These are phyloP conservation scores for Scutellaria barbata DNA, from an alignment of 257 asterid genomes.

Conservation along the genomic window DNA sequence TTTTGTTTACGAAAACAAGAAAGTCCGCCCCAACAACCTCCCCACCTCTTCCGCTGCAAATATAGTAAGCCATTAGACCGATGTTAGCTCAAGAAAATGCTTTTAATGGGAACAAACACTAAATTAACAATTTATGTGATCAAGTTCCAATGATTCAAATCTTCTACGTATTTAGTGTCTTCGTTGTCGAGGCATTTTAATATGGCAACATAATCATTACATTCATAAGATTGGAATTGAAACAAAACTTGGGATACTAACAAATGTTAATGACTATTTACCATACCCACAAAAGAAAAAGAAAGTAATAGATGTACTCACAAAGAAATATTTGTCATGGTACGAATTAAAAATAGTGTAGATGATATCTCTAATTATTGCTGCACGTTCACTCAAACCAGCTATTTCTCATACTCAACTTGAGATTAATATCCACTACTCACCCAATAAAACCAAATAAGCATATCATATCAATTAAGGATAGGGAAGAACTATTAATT, in stretches of 20 bases:
- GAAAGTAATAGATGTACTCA: neutral
- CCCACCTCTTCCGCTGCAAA: conserved; percentile 85
- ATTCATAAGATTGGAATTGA: neutral
- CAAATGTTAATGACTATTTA: conserved; percentile 1
- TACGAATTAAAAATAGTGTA: neutral
- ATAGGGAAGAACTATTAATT: neutral
- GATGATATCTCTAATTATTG: neutral
- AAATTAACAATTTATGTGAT: conserved; percentile 15
- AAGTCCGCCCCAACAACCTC: conserved; percentile 76
- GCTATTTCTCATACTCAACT: no score
- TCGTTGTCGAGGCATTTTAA: neutral
- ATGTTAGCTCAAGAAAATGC: neutral
- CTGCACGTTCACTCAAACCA: neutral
- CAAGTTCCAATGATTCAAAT: neutral
- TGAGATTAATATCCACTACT: no score
- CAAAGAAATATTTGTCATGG: neutral
- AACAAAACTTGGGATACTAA: neutral
- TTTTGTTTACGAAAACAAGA: conserved; percentile 80
- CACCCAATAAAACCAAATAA: neutral
- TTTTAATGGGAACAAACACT: conserved; percentile 20
- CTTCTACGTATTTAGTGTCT: neutral
- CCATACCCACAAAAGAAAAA: neutral
- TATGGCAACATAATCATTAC: conserved; percentile 1
- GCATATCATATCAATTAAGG: conserved; percentile 1
- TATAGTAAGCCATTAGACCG: conserved; percentile 35